phyloP scores from a whole-genome alignment of 192 early-diverging fungal genomes.

The Spizellomyces sp. region DNA sequence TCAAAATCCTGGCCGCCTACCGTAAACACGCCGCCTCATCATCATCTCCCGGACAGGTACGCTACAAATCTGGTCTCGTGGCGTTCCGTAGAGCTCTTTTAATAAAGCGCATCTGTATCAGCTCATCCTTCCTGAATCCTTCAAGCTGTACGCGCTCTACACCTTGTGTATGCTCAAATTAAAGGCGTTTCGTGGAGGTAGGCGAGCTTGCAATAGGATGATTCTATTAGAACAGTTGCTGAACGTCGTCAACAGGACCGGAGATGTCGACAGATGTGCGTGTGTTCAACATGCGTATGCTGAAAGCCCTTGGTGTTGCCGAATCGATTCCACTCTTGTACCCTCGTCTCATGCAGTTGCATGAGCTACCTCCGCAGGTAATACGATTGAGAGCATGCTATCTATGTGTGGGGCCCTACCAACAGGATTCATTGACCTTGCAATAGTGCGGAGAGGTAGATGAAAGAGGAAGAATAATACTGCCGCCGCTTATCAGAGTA shows the following conservation, averaged over 20 bases:
- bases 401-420: background rate
- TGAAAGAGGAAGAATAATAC: constrained; percentile 54
- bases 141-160: constrained; percentile 91
- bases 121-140: constrained; percentile 94
- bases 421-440: constrained; percentile 35
- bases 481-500: constrained; percentile 71
- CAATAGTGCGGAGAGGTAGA: constrained; percentile 50
- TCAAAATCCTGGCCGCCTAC: constrained; percentile 87
- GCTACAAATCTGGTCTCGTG: background rate
- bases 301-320: constrained; percentile 75
- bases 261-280: constrained; percentile 81
- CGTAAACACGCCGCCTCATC: constrained; percentile 87
- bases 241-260: constrained; percentile 44
- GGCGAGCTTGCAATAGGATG: background rate
- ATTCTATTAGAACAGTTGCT: background rate
- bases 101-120: constrained; percentile 23
- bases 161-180: constrained; percentile 82
- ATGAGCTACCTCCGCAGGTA: constrained; percentile 61
- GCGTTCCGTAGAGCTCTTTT: background rate
- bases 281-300: constrained; percentile 74
- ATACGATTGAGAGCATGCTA: background rate
- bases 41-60: constrained; percentile 79
- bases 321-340: constrained; percentile 83
- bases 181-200: constrained; percentile 76
- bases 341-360: constrained; percentile 75